Percentiles rank a stretch among this genome's conserved stretches.
Conservation (phyloP, 257 asterid genomes). For the Fraxinus americana region DNA sequence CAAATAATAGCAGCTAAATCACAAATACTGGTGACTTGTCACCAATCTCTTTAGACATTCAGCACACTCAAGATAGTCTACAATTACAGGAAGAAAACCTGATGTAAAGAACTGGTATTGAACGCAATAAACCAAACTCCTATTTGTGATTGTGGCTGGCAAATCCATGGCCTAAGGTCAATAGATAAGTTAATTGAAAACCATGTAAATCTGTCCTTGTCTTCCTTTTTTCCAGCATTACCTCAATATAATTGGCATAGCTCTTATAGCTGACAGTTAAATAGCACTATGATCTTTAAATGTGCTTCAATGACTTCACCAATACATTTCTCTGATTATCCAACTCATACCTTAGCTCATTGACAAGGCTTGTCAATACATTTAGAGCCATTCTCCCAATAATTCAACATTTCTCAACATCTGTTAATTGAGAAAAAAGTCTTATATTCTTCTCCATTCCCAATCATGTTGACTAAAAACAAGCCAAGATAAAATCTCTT, state of each 20-base stretch:
- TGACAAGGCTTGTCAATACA: neutral
- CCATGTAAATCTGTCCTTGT: constrained; percentile 19
- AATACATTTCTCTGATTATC: neutral
- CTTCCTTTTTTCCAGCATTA: constrained; percentile 5
- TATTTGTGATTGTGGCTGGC: neutral
- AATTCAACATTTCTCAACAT: neutral
- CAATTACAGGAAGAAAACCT: neutral
- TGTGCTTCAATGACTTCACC: neutral
- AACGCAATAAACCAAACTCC: neutral
- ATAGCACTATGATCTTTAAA: neutral
- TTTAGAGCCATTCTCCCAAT: neutral
- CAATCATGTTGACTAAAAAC: neutral
- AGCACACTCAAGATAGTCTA: neutral
- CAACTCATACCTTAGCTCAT: neutral
- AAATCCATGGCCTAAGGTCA: neutral
- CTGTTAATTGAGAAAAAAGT: neutral
- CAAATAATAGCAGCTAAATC: neutral
- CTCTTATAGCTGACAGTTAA: neutral
- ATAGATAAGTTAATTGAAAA: neutral
- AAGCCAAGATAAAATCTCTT: neutral
- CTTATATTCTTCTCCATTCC: neutral
- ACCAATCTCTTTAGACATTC: neutral
- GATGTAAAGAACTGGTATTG: neutral
- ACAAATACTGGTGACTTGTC: neutral
- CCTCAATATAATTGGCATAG: constrained; percentile 13